Evolutionary conservation across 495 filamentous ascomycete genomes (phyloP).

Genomic region (Schizothecium vesticola): DNA sequence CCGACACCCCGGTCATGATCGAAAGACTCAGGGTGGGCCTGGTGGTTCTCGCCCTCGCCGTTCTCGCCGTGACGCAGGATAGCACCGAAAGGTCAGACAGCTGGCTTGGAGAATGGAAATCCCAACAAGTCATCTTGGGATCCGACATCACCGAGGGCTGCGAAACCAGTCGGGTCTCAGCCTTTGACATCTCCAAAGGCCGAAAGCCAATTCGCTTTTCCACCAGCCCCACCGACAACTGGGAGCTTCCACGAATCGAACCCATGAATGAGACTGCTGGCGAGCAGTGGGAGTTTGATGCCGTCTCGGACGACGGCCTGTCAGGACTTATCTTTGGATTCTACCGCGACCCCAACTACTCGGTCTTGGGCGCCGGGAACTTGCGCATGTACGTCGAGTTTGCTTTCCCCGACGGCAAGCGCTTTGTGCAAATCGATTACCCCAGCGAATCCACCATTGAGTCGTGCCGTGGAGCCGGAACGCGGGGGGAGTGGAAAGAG

Average conservation of each 20-base stretch:
- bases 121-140: not conserved
- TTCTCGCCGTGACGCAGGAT: not conserved
- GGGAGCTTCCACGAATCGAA: constrained; percentile 4
- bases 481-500: constrained; percentile 5
- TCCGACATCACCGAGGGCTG: constrained; percentile 4
- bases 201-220: constrained; percentile 8
- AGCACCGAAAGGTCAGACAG: not conserved
- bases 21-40: too few relatives aligned
- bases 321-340: constrained; percentile 10
- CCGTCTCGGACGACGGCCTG: constrained; percentile 8
- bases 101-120: constrained; percentile 4
- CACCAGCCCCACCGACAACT: constrained; percentile 6
- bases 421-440: constrained; percentile 13
- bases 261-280: constrained; percentile 11
- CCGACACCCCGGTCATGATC: not conserved
- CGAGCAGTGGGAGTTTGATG: constrained; percentile 14
- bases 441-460: constrained; percentile 6
- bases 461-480: constrained; percentile 6
- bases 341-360: constrained; percentile 14
- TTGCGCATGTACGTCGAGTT: constrained; percentile 11
- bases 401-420: constrained; percentile 1
- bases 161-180: constrained; percentile 2
- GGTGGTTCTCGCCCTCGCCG: not conserved
- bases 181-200: constrained; percentile 11
- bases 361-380: constrained; percentile 4